Evolutionary conservation across 805 yeast species (phyloP).

Genomic region (Saturnispora quitensis): DNA sequence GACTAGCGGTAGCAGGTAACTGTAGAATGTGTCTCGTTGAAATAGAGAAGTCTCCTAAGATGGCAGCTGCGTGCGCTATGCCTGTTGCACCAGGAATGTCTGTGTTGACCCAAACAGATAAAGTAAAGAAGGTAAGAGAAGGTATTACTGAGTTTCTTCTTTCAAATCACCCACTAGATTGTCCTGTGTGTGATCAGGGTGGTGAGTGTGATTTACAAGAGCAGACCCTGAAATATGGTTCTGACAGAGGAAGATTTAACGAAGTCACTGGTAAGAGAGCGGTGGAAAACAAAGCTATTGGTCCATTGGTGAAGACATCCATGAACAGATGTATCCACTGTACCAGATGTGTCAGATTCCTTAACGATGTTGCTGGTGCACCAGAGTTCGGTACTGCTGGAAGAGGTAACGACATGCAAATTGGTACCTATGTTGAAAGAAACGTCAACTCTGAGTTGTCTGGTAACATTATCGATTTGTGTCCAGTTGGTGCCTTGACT

Average conservation of each 20-base stretch:
- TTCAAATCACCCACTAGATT: slow-evolving; percentile 85
- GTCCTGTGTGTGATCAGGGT: slow-evolving; percentile 91
- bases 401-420: slow-evolving; percentile 87
- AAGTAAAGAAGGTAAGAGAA: slow-evolving; percentile 76
- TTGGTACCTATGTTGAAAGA: slow-evolving; percentile 81
- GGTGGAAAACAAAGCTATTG: slow-evolving; percentile 82
- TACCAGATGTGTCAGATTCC: slow-evolving; percentile 82
- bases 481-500: slow-evolving; percentile 90
- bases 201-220: slow-evolving; percentile 92
- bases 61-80: slow-evolving; percentile 86
- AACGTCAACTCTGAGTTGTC: slow-evolving; percentile 77
- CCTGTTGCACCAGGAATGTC: slow-evolving; percentile 90
- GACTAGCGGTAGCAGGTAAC: slow-evolving; percentile 84
- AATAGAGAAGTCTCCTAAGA: slow-evolving; percentile 80
- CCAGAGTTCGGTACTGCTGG: slow-evolving; percentile 86
- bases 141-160: slow-evolving; percentile 85
- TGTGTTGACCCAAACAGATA: slow-evolving; percentile 67
- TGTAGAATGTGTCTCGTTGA: slow-evolving; percentile 92
- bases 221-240: slow-evolving; percentile 73
- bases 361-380: slow-evolving; percentile 89
- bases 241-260: slow-evolving; percentile 77
- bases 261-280: slow-evolving; percentile 84
- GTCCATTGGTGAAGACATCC: slow-evolving; percentile 80
- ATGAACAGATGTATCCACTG: slow-evolving; percentile 93
- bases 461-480: slow-evolving; percentile 78